Percentiles rank a stretch among this genome's conserved stretches.
These are phyloP conservation scores for Fusarium sambucinum DNA, from an alignment of 2,329 filamentous ascomycete genomes.

Conservation along the genomic window DNA sequence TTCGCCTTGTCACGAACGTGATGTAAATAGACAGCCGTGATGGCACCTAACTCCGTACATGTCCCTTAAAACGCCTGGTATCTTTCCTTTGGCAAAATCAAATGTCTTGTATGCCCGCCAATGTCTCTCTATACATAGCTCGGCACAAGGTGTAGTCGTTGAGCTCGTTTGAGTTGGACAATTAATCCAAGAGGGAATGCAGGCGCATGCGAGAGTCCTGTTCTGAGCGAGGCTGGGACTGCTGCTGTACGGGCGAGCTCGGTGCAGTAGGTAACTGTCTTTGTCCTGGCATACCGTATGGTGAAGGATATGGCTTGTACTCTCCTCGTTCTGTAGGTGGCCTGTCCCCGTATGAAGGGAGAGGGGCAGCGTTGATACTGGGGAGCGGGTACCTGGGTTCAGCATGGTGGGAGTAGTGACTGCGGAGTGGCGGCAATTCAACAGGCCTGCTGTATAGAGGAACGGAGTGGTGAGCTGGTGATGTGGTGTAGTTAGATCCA, in stretches of 20 bases:
- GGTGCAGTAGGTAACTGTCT: conserved; percentile 48
- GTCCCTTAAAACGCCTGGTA: conserved; percentile 33
- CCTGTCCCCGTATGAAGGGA: conserved; percentile 14
- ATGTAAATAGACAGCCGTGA: not conserved
- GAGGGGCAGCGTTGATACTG: conserved; percentile 43
- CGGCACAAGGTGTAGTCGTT: not conserved
- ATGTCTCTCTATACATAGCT: not conserved
- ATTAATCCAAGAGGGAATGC: conserved; percentile 40
- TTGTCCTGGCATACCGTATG: conserved; percentile 19
- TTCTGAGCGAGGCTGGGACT: conserved; percentile 16
- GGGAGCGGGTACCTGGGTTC: conserved; percentile 46
- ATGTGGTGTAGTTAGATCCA: conserved; percentile 71
- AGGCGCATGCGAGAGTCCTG: conserved; percentile 46
- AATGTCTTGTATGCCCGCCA: not conserved
- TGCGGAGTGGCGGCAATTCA: conserved; percentile 56
- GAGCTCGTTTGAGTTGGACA: not conserved
- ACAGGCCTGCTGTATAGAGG: conserved; percentile 56
- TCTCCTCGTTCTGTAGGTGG: conserved; percentile 9
- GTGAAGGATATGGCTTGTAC: conserved; percentile 8
- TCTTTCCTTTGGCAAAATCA: conserved; percentile 26
- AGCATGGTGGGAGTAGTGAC: not conserved
- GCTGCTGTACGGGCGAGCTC: conserved; percentile 46
- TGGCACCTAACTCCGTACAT: conserved; percentile 4
- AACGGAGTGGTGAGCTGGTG: conserved; percentile 59
- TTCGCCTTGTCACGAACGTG: not conserved